Evolutionary conservation across 768 basidiomycete genomes (phyloP), one percentile per base, ranked within the genome.

Genomic region (Leccinellum rugosiceps): DNA sequence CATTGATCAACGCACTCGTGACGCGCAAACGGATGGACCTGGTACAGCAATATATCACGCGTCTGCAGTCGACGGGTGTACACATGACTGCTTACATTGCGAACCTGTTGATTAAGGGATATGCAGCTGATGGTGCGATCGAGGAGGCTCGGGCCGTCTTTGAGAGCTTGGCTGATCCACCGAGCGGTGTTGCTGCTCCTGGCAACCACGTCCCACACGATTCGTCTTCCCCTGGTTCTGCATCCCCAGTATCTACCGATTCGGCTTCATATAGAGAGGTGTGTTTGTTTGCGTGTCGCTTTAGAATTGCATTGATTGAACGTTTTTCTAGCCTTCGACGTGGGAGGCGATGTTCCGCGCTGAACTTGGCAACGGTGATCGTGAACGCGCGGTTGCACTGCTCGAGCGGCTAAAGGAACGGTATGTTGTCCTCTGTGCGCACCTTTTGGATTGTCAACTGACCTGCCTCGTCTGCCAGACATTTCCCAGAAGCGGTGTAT

Each of bases 321-420:
- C 38, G 23, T 31, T 48, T 52, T 52, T 56, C 3, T 64, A 92
- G 86, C 93, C 92, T 13, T 93, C 90, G 41, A 95, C 93, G 1
- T 96, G 91, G 87, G 97, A 98, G 68, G 86, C 85, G 5, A 98
- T 99, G 94, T 84, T 99, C 61, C 83, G 92, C 14, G 91, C 90
- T 1, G 97, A 99, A 69, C 78, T 98, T 11, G 85, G 85, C 19
- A 83, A 80, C 51, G 91, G 91, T 13, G 83, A 92, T 63, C 83
- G 85, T 13, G 81, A 85, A 47, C 78, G 79, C 11, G 96, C 95
- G 0, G 48, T 83, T 4, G 81, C 77, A 3, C 77, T 98, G 0
- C 77, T 95, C 30, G 80, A 84, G 54, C 81, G 92, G 47, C 74
- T 94, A 63, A 84, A 83, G 72, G 80, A 84, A 65, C 82, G 92